A percentile compares a stretch with the other conserved stretches of the same genome.
These are phyloP conservation scores for Galium porrigens DNA, from an alignment of 305 asterid genomes.

Conservation along the genomic window DNA sequence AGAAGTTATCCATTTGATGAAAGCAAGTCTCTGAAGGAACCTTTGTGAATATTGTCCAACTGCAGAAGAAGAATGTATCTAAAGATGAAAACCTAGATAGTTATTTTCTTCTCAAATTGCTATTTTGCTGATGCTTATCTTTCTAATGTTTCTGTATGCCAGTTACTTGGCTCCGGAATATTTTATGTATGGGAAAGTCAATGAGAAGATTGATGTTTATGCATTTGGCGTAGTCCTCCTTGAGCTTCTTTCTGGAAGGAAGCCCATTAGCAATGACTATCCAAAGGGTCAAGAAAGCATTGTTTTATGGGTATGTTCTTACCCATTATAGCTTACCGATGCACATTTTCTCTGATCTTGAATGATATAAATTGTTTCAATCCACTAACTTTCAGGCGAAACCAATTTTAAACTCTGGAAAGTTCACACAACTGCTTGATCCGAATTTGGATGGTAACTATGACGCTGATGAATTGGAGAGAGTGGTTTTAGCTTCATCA, in stretches of 20 bases:
- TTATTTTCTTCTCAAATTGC: not conserved
- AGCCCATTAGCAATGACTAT: conserved; percentile 64
- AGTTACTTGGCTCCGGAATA: conserved; percentile 97
- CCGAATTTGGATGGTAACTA: conserved; percentile 44
- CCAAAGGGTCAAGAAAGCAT: conserved; percentile 94
- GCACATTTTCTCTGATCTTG: not conserved
- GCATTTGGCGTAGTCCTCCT: conserved; percentile 96
- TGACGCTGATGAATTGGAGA: conserved; percentile 57
- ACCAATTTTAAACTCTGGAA: conserved; percentile 53
- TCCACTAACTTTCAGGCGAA: conserved; percentile 47
- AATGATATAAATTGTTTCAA: conserved; percentile 1
- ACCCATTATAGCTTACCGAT: conserved; percentile 6
- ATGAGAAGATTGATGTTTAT: conserved; percentile 77
- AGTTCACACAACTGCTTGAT: conserved; percentile 45
- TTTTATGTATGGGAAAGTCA: conserved; percentile 92
- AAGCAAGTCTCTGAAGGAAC: not conserved
- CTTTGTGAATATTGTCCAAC: not conserved
- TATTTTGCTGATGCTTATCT: conserved; percentile 7
- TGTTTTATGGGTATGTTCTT: conserved; percentile 80
- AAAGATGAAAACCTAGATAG: not conserved
- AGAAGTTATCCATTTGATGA: not conserved
- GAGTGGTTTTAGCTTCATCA: conserved; percentile 72
- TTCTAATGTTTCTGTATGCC: conserved; percentile 10
- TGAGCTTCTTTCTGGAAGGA: conserved; percentile 87
- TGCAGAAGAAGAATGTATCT: not conserved